These are phyloP conservation scores for Bruguiera sexangula DNA, from an alignment of 345 rosid species.

Conservation along the genomic window DNA sequence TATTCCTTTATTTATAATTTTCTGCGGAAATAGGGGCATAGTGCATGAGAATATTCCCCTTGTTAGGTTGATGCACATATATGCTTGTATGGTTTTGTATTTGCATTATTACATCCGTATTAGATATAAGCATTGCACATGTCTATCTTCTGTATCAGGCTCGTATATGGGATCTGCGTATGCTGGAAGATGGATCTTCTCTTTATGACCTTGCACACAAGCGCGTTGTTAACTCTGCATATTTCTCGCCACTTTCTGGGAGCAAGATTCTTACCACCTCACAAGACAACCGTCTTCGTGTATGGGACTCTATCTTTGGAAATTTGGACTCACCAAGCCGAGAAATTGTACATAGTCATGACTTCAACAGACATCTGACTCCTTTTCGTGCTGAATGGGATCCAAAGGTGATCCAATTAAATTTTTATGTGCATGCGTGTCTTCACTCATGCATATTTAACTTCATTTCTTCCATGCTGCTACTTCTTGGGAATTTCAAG, in stretches of 20 bases:
- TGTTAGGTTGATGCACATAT: not conserved
- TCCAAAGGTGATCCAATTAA: slow-evolving; percentile 61
- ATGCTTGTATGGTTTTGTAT: not conserved
- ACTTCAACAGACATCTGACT: slow-evolving; percentile 86
- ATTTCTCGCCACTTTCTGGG: slow-evolving; percentile 87
- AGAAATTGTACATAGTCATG: slow-evolving; percentile 98
- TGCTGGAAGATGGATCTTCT: slow-evolving; percentile 55
- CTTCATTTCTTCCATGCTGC: not conserved
- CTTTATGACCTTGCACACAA: slow-evolving; percentile 63
- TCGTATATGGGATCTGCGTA: slow-evolving; percentile 91
- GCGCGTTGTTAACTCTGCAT: slow-evolving; percentile 94
- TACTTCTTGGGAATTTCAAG: not conserved
- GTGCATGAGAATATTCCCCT: too few species aligned
- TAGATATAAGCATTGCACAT: slow-evolving; percentile 5
- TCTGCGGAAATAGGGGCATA: too few species aligned
- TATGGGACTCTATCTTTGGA: slow-evolving; percentile 92
- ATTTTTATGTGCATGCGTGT: not conserved
- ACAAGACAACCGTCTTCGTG: slow-evolving; percentile 83
- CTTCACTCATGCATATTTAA: not conserved
- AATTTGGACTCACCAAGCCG: slow-evolving; percentile 78
- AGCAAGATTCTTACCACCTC: slow-evolving; percentile 82
- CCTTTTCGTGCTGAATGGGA: slow-evolving; percentile 99
- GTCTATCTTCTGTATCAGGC: slow-evolving; percentile 49
- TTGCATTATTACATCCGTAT: slow-evolving; percentile 1
- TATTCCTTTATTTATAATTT: too few species aligned